phyloP scores from a whole-genome alignment of 495 filamentous ascomycete genomes.

The Daldinia vernicosa region DNA sequence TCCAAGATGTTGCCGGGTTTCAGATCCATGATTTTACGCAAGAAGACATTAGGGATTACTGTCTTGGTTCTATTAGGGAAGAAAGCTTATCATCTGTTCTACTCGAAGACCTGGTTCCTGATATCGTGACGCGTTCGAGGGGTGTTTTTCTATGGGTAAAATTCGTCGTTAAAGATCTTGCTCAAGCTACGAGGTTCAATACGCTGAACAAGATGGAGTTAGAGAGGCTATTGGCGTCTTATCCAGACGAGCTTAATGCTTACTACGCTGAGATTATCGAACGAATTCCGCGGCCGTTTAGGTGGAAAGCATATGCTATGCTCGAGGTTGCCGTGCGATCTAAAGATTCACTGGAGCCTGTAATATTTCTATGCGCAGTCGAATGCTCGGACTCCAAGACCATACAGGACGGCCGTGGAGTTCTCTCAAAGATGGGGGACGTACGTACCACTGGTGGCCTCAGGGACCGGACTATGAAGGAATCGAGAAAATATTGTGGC shows the following conservation, averaged over 20 bases:
- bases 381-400: constrained; percentile 7
- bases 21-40: constrained; percentile 32
- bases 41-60: constrained; percentile 37
- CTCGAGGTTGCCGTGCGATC: constrained; percentile 22
- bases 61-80: constrained; percentile 20
- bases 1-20: constrained; percentile 14
- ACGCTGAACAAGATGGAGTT: neutral
- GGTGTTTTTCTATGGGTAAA: constrained; percentile 44
- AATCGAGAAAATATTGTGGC: constrained; percentile 20
- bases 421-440: neutral
- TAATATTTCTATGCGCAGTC: constrained; percentile 1
- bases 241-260: constrained; percentile 25
- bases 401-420: neutral
- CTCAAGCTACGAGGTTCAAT: neutral
- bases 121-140: constrained; percentile 17
- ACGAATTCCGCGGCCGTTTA: constrained; percentile 10
- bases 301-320: constrained; percentile 26
- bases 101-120: constrained; percentile 17
- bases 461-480: neutral
- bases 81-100: constrained; percentile 3
- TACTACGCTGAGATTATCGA: constrained; percentile 28
- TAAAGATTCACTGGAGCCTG: neutral
- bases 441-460: neutral
- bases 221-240: constrained; percentile 4
- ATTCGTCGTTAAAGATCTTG: constrained; percentile 32